Conservation (phyloP, 202 grass and related monocot genomes). For the Setaria viridis region DNA sequence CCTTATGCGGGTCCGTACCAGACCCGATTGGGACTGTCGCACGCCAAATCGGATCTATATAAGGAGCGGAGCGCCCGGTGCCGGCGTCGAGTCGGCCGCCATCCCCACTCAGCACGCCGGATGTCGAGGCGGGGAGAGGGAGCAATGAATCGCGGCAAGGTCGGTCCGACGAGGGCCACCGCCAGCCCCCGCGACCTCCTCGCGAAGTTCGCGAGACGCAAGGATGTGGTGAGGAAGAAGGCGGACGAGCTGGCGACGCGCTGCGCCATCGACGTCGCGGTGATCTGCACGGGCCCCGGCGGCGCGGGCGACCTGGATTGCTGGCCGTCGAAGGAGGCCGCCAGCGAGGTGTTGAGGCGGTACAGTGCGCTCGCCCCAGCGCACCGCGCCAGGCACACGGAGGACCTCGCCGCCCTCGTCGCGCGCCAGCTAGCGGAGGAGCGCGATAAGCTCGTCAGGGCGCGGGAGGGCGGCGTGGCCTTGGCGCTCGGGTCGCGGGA, state of each 20-base stretch:
- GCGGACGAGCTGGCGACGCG: background rate
- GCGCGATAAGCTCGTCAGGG: slow-evolving; percentile 3
- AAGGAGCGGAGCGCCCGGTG: slow-evolving; percentile 12
- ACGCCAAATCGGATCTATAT: background rate
- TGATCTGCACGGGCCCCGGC: slow-evolving; percentile 28
- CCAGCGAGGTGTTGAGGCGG: background rate
- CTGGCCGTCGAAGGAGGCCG: slow-evolving; percentile 38
- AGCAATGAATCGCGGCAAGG: slow-evolving; percentile 18
- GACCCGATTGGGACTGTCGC: background rate
- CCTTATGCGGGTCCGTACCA: background rate
- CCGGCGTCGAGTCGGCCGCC: slow-evolving; percentile 19
- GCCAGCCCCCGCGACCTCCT: background rate
- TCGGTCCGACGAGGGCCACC: background rate
- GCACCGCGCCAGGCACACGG: background rate
- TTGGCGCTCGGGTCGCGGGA: slow-evolving; percentile 15
- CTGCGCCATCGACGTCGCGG: slow-evolving; percentile 5
- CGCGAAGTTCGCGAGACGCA: background rate
- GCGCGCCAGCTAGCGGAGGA: background rate
- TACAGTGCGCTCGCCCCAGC: slow-evolving; percentile 2
- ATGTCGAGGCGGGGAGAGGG: slow-evolving; percentile 1
- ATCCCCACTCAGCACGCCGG: slow-evolving; percentile 6
- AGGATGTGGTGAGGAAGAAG: slow-evolving; percentile 23
- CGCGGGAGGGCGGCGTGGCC: background rate
- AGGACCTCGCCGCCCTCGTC: background rate
- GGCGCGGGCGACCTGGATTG: background rate